phyloP scores from a whole-genome alignment of 441 rosid genomes.

The Eruca vesicaria region DNA sequence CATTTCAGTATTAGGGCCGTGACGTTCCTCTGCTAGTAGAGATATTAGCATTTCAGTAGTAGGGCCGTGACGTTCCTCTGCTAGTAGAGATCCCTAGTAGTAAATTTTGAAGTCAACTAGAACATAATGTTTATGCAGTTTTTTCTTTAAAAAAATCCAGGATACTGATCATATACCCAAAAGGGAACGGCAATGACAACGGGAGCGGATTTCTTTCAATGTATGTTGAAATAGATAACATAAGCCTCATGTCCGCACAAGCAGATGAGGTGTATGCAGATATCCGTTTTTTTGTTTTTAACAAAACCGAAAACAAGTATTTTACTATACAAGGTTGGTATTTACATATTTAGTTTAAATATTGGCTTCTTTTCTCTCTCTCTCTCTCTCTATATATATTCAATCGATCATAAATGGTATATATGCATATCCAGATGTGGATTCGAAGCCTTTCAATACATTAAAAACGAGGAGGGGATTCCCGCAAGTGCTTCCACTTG shows the following conservation, averaged over 20 bases:
- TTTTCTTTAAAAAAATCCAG: background rate
- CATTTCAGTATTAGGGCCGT: background rate
- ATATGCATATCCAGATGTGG: background rate
- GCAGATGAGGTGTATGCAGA: background rate
- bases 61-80: background rate
- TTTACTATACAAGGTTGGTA: slow-evolving; percentile 6
- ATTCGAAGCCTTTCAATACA: background rate
- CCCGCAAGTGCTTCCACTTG: background rate
- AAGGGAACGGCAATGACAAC: background rate
- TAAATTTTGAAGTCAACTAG: too few species aligned
- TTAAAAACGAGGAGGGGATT: background rate
- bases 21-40: too few species aligned
- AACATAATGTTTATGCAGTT: too few species aligned
- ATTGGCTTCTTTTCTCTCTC: background rate
- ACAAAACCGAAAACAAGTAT: slow-evolving; percentile 11
- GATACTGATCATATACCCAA: background rate
- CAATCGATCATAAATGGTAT: background rate
- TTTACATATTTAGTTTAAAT: background rate
- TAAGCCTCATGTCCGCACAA: background rate
- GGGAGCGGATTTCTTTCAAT: background rate
- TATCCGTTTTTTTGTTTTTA: background rate
- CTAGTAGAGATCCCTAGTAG: too few species aligned
- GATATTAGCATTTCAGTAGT: background rate
- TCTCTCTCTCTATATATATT: background rate
- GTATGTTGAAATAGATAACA: slow-evolving; percentile 9